Evolutionary conservation across 306 rosid genomes (phyloP).

Genomic region (Vachellia collinsii): DNA sequence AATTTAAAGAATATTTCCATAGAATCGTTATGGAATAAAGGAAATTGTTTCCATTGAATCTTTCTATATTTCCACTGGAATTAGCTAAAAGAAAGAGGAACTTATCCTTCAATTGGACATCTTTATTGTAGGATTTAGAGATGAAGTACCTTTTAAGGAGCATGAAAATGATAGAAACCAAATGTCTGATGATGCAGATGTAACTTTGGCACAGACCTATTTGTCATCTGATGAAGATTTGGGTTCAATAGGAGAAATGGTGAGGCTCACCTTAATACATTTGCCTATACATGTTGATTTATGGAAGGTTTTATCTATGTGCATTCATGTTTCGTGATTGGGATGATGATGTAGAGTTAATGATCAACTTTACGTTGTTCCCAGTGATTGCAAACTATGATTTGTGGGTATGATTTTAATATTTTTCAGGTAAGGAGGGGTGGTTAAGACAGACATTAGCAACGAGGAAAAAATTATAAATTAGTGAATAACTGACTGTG

Average conservation of each 20-base stretch:
- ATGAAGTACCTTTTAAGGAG: slow-evolving; percentile 20
- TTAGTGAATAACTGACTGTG: slow-evolving; percentile 15
- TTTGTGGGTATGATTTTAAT: background rate
- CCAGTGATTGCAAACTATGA: slow-evolving; percentile 3
- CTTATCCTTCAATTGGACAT: slow-evolving; percentile 5
- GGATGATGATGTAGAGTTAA: background rate
- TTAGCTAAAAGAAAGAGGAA: background rate
- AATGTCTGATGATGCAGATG: slow-evolving; percentile 27
- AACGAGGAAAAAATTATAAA: background rate
- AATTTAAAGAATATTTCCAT: background rate
- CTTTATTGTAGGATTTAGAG: slow-evolving; percentile 31
- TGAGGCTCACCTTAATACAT: slow-evolving; percentile 32
- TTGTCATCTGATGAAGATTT: slow-evolving; percentile 23
- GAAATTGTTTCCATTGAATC: background rate
- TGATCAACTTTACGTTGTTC: background rate
- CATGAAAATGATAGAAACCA: slow-evolving; percentile 18
- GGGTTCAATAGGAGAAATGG: slow-evolving; percentile 28
- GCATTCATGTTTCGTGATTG: background rate
- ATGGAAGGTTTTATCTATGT: background rate
- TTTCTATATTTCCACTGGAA: slow-evolving; percentile 6
- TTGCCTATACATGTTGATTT: background rate
- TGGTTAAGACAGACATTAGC: background rate
- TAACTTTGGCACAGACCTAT: background rate
- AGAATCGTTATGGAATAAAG: background rate
- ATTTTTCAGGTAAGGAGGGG: background rate